phyloP scores from a whole-genome alignment of 805 yeast genomes.

The Spathaspora sp. region DNA sequence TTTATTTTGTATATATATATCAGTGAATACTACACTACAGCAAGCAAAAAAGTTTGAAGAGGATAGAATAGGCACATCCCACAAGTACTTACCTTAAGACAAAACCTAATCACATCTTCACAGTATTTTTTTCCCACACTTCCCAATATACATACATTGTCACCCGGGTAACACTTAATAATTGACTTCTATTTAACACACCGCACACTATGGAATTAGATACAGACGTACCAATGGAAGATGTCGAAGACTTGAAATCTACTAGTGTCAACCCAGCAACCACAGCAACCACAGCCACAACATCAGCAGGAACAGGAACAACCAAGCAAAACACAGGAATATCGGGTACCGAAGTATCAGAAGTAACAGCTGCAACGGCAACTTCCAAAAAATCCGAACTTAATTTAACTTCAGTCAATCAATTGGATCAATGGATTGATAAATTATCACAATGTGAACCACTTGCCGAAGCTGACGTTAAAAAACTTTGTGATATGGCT shows the following conservation, averaged over 20 bases:
- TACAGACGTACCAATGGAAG: constrained; percentile 83
- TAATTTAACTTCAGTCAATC: constrained; percentile 46
- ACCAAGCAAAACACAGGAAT: background rate
- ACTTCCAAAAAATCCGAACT: constrained; percentile 18
- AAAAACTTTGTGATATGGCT: constrained; percentile 82
- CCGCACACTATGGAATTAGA: constrained; percentile 59
- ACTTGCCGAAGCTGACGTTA: constrained; percentile 74
- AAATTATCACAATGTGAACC: constrained; percentile 77
- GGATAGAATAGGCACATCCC: no score
- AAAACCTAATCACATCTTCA: no score
- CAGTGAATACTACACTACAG: background rate
- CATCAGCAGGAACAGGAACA: constrained; percentile 12
- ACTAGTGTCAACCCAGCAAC: background rate
- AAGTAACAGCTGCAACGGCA: constrained; percentile 21
- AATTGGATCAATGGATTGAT: constrained; percentile 86
- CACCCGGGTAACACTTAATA: background rate
- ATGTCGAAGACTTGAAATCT: constrained; percentile 49
- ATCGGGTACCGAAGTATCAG: no score
- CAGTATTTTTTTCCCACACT: background rate
- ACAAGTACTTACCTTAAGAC: no score
- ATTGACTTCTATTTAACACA: background rate
- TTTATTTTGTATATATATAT: background rate
- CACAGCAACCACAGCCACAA: constrained; percentile 7
- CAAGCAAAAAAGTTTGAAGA: background rate
- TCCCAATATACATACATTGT: background rate